Evolutionary conservation across 2,329 filamentous ascomycete species (phyloP).

Genomic region (Cyphellophora attinorum): DNA sequence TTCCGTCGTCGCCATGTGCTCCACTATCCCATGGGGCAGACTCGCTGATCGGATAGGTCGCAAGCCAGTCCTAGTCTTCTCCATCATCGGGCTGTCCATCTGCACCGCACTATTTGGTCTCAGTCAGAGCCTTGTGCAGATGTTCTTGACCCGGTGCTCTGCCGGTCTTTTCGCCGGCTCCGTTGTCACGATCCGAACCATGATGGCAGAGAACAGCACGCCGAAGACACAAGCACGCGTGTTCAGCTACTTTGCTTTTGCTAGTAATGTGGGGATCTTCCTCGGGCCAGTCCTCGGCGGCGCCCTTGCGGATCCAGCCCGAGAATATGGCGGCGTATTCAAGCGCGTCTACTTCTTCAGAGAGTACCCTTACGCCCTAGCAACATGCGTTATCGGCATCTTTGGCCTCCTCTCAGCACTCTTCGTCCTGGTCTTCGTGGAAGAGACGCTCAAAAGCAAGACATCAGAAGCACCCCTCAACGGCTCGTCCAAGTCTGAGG

Average conservation of each 20-base stretch:
- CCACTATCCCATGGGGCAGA: conserved; percentile 67
- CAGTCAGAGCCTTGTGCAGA: conserved; percentile 58
- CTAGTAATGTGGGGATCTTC: conserved; percentile 64
- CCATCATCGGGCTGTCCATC: conserved; percentile 53
- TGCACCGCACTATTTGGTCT: conserved; percentile 60
- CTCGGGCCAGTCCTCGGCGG: conserved; percentile 61
- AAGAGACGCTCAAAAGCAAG: conserved; percentile 34
- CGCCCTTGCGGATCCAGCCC: conserved; percentile 55
- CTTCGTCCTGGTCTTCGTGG: conserved; percentile 46
- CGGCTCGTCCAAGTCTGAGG: too few species aligned
- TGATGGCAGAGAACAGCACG: conserved; percentile 66
- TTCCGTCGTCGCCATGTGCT: conserved; percentile 63
- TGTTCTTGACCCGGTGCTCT: conserved; percentile 62
- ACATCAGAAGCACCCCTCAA: background rate
- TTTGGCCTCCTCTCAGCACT: conserved; percentile 47
- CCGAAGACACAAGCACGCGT: conserved; percentile 60
- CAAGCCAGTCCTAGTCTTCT: conserved; percentile 62
- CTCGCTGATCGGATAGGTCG: conserved; percentile 60
- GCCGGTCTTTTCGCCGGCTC: conserved; percentile 67
- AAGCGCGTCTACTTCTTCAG: conserved; percentile 48
- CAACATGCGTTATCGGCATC: conserved; percentile 48
- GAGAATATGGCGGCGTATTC: conserved; percentile 53
- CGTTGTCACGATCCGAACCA: conserved; percentile 62
- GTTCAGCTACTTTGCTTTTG: conserved; percentile 70
- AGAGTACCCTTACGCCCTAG: conserved; percentile 56